phyloP scores from a whole-genome alignment of 2,329 filamentous ascomycete species.

The Fonsecaea erecta region DNA sequence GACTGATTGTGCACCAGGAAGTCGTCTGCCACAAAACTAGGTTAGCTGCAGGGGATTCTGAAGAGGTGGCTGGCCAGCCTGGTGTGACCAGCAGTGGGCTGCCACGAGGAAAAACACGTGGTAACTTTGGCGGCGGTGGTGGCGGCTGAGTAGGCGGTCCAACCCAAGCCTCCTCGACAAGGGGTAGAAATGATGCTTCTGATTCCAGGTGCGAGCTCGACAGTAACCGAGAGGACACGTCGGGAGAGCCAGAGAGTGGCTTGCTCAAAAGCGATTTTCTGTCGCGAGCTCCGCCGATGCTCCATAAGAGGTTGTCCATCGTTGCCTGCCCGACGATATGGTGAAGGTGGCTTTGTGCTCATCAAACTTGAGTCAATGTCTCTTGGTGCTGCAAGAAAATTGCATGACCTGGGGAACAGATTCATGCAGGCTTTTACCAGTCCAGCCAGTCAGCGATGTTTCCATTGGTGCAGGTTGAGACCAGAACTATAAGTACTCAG shows the following conservation, averaged over 20 bases:
- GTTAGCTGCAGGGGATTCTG: not conserved
- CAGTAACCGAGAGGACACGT: not conserved
- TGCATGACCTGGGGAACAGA: not conserved
- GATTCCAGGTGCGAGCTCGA: not conserved
- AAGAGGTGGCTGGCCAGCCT: not conserved
- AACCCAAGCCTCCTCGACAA: not conserved
- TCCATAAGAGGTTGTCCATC: not conserved
- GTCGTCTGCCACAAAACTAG: not conserved
- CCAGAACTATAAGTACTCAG: not conserved
- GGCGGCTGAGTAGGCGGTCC: not conserved
- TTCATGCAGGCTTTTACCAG: not conserved
- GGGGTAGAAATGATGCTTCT: not conserved
- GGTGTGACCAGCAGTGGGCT: slow-evolving; percentile 5
- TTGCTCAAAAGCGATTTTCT: not conserved
- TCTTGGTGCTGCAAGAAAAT: not conserved
- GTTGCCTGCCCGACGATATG: not conserved
- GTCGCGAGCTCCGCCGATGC: not conserved
- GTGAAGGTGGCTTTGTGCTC: not conserved
- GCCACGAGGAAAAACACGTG: slow-evolving; percentile 18
- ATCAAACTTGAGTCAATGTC: not conserved
- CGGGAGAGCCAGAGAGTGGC: not conserved
- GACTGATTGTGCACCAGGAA: slow-evolving; percentile 15
- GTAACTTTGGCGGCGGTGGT: not conserved
- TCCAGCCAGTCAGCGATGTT: not conserved
- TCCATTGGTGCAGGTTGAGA: not conserved